Evolutionary conservation across 2,329 filamentous ascomycete genomes (phyloP), one percentile per base, ranked within the genome.

Genomic region (Trichoderma sp.): DNA sequence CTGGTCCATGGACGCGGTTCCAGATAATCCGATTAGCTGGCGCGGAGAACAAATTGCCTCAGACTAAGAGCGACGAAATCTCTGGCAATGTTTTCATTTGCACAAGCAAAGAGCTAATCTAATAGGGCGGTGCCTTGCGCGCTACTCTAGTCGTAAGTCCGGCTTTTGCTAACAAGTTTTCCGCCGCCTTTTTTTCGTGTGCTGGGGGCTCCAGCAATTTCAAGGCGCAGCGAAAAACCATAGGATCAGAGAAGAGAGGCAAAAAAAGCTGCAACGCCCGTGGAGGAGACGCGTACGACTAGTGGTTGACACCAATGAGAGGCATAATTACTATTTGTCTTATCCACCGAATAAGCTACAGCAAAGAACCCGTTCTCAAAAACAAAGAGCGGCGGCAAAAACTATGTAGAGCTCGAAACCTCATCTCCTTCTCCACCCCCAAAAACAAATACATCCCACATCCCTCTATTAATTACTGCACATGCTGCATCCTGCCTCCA

Each of bases 11-110:
- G 24, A 38, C 59, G 29, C 59, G 11, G 27, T 41, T 53, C 38
- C 69, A 64, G 59, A 53, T 18, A 35, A 72, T 53, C 59, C 59
- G 38, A 72, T 72, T 63, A 35, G 38, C 35, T 53, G 60, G 59
- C 24, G 4, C 59, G 29, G 31, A 6, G 33, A 71, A 63, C 38
- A 72, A 72, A 64, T 72, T 72, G 59, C 69, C 69, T 72, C 69
- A 64, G 41, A 35, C 29, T 38, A 35, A 35, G n/a, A 21, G 41
- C 3, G 11, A 29, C 68, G 16, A 45, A 35, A 31, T 24, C 33
- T 69, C 45, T 69, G 16, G 9, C 45, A 56, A 56, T 59, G 45
- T 53, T 68, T 33, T 31, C 21, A 24, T 56, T 53, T 56, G 50
- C 45, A 53, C 45, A 53, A 11, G 16, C 41, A 45, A 18, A 21